These are phyloP conservation scores for Trichoderma lentiforme DNA, from an alignment of 2,329 filamentous ascomycete genomes.

Conservation along the genomic window DNA sequence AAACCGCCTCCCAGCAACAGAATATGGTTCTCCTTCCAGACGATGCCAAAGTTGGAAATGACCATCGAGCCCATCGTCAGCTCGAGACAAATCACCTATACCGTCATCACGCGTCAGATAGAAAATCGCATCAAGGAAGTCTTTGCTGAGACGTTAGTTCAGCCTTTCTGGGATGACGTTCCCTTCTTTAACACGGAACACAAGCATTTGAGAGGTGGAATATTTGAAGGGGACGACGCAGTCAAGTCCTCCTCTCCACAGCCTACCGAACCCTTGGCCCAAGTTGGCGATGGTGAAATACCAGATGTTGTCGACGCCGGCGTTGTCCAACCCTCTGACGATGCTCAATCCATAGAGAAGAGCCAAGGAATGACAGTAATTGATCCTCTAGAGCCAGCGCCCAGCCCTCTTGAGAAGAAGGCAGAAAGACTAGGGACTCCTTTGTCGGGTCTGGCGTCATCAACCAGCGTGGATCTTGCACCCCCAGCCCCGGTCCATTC, in stretches of 20 bases:
- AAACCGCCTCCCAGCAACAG: conserved; percentile 95
- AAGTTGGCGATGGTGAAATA: conserved; percentile 46
- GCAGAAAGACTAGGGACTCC: conserved; percentile 36
- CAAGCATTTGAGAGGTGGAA: conserved; percentile 79
- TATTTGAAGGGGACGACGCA: conserved; percentile 56
- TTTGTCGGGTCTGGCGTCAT: conserved; percentile 39
- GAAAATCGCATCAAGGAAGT: conserved; percentile 94
- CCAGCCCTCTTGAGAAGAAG: conserved; percentile 51
- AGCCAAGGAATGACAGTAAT: conserved; percentile 48
- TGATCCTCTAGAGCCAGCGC: conserved; percentile 35
- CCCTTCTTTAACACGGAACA: conserved; percentile 81
- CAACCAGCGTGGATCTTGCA: conserved; percentile 49
- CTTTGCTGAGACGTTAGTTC: conserved; percentile 83
- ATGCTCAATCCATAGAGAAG: conserved; percentile 52
- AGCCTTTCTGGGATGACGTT: conserved; percentile 94
- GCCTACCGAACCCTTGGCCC: background rate
- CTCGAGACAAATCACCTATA: conserved; percentile 91
- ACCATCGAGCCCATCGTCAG: conserved; percentile 95
- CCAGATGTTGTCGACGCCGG: conserved; percentile 45
- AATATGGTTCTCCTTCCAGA: conserved; percentile 92
- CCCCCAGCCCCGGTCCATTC: conserved; percentile 34
- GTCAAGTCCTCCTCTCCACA: background rate
- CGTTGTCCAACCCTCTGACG: conserved; percentile 35
- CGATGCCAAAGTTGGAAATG: conserved; percentile 91
- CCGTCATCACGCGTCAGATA: conserved; percentile 85